Conservation (phyloP, 2,329 filamentous ascomycete species). For the Huntiella omanensis region DNA sequence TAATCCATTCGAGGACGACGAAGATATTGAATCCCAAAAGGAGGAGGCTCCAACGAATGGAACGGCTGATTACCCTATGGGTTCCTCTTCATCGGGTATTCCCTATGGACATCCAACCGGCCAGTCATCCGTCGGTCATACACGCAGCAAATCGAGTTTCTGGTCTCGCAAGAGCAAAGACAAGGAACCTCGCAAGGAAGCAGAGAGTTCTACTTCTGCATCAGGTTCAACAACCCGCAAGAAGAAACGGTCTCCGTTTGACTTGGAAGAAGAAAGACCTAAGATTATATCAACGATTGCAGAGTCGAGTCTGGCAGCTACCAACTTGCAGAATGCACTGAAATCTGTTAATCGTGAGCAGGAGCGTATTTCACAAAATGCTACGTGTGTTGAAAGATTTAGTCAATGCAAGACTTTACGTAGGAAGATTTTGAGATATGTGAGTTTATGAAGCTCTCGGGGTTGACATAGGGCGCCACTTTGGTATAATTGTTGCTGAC, state of each 20-base stretch:
- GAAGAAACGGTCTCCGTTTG: slow-evolving; percentile 49
- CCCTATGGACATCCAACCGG: slow-evolving; percentile 10
- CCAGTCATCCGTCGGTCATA: slow-evolving; percentile 13
- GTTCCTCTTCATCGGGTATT: slow-evolving; percentile 9
- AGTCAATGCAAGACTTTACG: slow-evolving; percentile 74
- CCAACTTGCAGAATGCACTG: slow-evolving; percentile 70
- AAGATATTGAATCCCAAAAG: slow-evolving; percentile 29
- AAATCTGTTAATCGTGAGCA: slow-evolving; percentile 81
- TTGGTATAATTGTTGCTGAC: not conserved
- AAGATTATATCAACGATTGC: slow-evolving; percentile 78
- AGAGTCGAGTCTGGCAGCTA: slow-evolving; percentile 75
- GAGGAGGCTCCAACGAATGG: slow-evolving; percentile 9
- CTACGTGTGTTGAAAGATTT: slow-evolving; percentile 55
- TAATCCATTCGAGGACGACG: slow-evolving; percentile 49
- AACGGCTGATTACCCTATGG: not conserved
- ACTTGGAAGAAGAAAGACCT: slow-evolving; percentile 71
- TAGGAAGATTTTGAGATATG: slow-evolving; percentile 69
- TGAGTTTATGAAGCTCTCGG: slow-evolving; percentile 20
- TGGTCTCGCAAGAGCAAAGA: slow-evolving; percentile 27
- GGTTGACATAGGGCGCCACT: not conserved
- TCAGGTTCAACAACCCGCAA: slow-evolving; percentile 19
- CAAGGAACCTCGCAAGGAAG: slow-evolving; percentile 29
- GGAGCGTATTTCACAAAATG: slow-evolving; percentile 73
- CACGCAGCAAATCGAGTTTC: slow-evolving; percentile 25
- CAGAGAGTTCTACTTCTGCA: slow-evolving; percentile 24